Evolutionary conservation across 2,329 filamentous ascomycete genomes (phyloP), one percentile per base, ranked within the genome.

Genomic region (Epichloe sylvatica): DNA sequence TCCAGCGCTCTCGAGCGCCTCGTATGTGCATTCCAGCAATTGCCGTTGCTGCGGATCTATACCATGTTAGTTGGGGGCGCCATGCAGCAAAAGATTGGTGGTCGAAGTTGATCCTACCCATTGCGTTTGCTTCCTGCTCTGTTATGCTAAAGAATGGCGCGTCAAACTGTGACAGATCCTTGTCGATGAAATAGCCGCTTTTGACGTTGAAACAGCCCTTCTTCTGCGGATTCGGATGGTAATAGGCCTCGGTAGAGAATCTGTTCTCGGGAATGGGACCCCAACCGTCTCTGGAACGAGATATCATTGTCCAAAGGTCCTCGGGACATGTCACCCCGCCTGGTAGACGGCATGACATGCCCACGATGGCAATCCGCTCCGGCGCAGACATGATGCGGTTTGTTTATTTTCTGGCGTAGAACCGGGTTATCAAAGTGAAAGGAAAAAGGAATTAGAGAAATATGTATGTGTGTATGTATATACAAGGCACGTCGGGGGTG

Each of bases 1-100:
- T 8, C 74, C 74, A 2, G 72, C 73, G 48, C 70, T 74, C 55
- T 78, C 75, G 6, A 77, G 62, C 0, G 73, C 73, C 56, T 78
- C 74, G 52, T 73, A 78, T 1, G 71, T 70, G 51, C 70, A 73
- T 57, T 77, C 74, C 2, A 77, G 64, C 13, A 75, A 62, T 17
- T 75, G 62, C 1, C 74, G 66, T 51, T 77, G 74, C 51, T 77
- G 74, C 0, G 75, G 75, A 47, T 78, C 75, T 55, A 37, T 12
- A 11, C 9, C n/a, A 11, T 19, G 13, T 45, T 30, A 30, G 30
- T 4, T 9, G 8, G 8, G 25, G 8, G 23, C 23, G 6, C 0
- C 30, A 30, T 30, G 30, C 1, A 30, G 30, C 8, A 30, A 30
- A 30, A 9, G 9, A 9, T 4, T 30, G 8, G 25, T 4, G 2